These are phyloP conservation scores for Coriolopsis trogii DNA, from an alignment of 1,284 basidiomycete species.

Conservation along the genomic window DNA sequence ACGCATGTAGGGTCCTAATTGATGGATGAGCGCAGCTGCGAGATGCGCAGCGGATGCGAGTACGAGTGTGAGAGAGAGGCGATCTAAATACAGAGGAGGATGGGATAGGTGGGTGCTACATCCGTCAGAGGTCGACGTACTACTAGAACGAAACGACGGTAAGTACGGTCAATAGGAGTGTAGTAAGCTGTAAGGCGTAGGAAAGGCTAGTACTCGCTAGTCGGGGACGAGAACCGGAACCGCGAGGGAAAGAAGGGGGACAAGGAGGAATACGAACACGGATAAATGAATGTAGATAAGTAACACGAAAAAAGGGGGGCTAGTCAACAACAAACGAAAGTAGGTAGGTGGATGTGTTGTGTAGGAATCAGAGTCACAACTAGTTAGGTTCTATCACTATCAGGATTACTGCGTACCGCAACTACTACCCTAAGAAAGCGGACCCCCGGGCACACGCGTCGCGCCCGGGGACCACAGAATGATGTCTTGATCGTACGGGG, in stretches of 20 bases:
- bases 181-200: conserved; percentile 4
- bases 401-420: conserved; percentile 23
- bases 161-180: conserved; percentile 7
- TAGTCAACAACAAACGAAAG: not conserved
- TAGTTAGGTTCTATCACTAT: conserved; percentile 10
- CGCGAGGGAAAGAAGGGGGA: not conserved
- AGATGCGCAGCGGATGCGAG: not conserved
- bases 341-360: conserved; percentile 1
- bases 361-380: not conserved
- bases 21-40: too few species aligned
- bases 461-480: not conserved
- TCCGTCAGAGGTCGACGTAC: conserved; percentile 5
- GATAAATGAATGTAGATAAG: conserved; percentile 6
- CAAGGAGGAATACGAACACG: not conserved
- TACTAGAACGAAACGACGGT: conserved; percentile 13
- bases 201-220: not conserved
- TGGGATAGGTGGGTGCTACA: conserved; percentile 17
- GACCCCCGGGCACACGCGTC: conserved; percentile 8
- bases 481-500: conserved; percentile 1
- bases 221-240: not conserved
- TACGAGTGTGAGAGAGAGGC: not conserved
- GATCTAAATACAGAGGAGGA: conserved; percentile 18
- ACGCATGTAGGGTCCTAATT: too few species aligned
- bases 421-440: conserved; percentile 17
- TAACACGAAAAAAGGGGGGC: too few species aligned